Evolutionary conservation across 352 stramenopile genomes (phyloP), one percentile per base, ranked within the genome.

Genomic region (Globisporangium recalcitrans): DNA sequence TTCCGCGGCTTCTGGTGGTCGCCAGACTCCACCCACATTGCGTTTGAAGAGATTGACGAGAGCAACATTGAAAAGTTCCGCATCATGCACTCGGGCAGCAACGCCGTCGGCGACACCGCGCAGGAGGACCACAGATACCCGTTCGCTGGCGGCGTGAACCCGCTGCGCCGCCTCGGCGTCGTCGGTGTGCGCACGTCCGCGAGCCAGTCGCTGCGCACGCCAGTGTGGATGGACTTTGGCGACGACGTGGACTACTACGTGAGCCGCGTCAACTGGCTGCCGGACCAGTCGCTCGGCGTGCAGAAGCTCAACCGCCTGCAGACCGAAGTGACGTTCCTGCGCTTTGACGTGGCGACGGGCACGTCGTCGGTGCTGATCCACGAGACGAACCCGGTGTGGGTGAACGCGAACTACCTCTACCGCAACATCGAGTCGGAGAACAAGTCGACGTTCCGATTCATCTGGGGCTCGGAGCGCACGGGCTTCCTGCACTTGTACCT

Each of bases 1-100:
- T 98, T 98, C 77, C 74, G 88, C 44, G 97, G 97, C 49, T 99
- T 98, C 77, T 99, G 97, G 97, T 98, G 93, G 91, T 90, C 87
- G 22, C 86, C 89, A 0, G 87, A 98, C 73, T 93, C 82, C 40
- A 64, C 73, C 3, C 69, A 75, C 46, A 75, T 98, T 53, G 82
- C 93, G 13, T 98, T 98, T 63, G 87, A 93, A 60, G 74, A 94
- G 63, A 83, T 98, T 13, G 95, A 99, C 67, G 96, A 99, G 72
- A 88, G 85, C 42, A 72, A 90, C 51, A 95, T 99, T 47, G 90
- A 91, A 14, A 73, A 96, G 48, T 99, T 97, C 74, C 76, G 93
- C 38, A 99, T 99, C 72, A 96, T 97, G 76, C 95, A 98, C 72
- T 93, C 94, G 49, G 93, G 91, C 47, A 95, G 79, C 58, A 67